phyloP scores from a whole-genome alignment of 2,329 filamentous ascomycete species.

The Claviceps maximensis region DNA sequence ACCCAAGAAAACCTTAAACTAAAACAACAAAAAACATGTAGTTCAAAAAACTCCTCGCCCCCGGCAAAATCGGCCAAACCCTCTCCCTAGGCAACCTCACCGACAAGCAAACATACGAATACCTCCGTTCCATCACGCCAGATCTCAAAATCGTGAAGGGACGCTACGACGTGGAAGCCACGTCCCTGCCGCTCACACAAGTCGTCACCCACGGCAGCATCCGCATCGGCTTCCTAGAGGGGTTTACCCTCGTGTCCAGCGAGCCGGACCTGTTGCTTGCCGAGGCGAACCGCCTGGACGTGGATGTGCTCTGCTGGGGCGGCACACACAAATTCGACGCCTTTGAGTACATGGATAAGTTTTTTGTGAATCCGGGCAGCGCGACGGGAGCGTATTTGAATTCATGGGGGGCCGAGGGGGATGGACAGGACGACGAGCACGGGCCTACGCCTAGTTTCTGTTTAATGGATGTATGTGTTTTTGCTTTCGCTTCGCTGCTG shows the following conservation, averaged over 20 bases:
- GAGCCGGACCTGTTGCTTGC: slow-evolving; percentile 54
- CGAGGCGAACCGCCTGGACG: slow-evolving; percentile 54
- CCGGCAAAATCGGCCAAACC: slow-evolving; percentile 72
- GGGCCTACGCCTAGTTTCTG: slow-evolving; percentile 76
- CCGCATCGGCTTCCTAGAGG: slow-evolving; percentile 54
- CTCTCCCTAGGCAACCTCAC: slow-evolving; percentile 71
- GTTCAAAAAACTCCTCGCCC: slow-evolving; percentile 78
- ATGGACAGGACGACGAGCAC: background rate
- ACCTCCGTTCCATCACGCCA: slow-evolving; percentile 61
- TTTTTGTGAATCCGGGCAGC: slow-evolving; percentile 57
- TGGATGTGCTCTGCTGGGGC: slow-evolving; percentile 57
- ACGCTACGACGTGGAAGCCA: slow-evolving; percentile 53
- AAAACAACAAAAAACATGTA: slow-evolving; percentile 20
- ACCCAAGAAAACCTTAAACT: background rate
- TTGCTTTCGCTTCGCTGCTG: background rate
- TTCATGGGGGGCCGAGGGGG: slow-evolving; percentile 38
- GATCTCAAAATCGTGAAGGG: slow-evolving; percentile 59
- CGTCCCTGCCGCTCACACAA: slow-evolving; percentile 50
- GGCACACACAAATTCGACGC: slow-evolving; percentile 57
- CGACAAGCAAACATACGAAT: slow-evolving; percentile 68
- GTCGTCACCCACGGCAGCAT: slow-evolving; percentile 53
- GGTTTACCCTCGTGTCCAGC: slow-evolving; percentile 53
- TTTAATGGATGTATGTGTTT: slow-evolving; percentile 82
- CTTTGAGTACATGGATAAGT: slow-evolving; percentile 63
- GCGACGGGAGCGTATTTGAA: slow-evolving; percentile 51